phyloP scores from a whole-genome alignment of 495 filamentous ascomycete genomes.

The Aspergillus sparsus region DNA sequence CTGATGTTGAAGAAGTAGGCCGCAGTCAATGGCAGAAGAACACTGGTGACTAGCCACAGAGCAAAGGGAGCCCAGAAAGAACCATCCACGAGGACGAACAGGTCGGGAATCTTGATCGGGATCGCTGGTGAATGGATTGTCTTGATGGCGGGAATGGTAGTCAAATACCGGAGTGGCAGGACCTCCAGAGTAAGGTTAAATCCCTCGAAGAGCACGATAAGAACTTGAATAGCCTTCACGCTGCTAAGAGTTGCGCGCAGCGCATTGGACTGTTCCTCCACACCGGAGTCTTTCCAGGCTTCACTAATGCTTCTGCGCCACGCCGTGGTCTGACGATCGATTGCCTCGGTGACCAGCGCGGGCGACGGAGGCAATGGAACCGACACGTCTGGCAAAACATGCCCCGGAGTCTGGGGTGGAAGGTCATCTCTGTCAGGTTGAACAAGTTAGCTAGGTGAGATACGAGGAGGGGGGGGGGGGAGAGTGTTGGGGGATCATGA shows the following conservation, averaged over 20 bases:
- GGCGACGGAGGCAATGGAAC: slow-evolving; percentile 73
- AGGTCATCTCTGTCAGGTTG: slow-evolving; percentile 32
- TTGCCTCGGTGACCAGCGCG: slow-evolving; percentile 74
- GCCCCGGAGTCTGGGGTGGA: slow-evolving; percentile 37
- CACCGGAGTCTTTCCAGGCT: slow-evolving; percentile 44
- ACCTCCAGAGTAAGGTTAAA: slow-evolving; percentile 47
- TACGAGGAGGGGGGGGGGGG: not conserved
- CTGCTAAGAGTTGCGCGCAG: slow-evolving; percentile 64
- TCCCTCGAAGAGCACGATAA: slow-evolving; percentile 63
- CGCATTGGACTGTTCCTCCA: slow-evolving; percentile 48
- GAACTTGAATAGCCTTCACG: slow-evolving; percentile 64
- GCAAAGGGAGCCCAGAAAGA: slow-evolving; percentile 81
- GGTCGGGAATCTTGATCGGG: slow-evolving; percentile 71
- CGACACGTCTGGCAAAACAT: slow-evolving; percentile 47
- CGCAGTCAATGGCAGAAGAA: slow-evolving; percentile 65
- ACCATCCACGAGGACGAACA: slow-evolving; percentile 74
- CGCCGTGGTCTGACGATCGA: slow-evolving; percentile 70
- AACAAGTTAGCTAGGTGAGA: not conserved
- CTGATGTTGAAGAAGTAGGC: slow-evolving; percentile 90
- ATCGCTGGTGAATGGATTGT: slow-evolving; percentile 41
- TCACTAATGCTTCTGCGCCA: slow-evolving; percentile 55
- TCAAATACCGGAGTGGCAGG: slow-evolving; percentile 65
- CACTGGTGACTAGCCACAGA: slow-evolving; percentile 73
- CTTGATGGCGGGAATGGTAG: slow-evolving; percentile 64
- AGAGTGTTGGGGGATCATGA: no score